Percentiles rank a stretch among this genome's conserved stretches.
phyloP scores from a whole-genome alignment of 331 rosid genomes.

The Rosa hybrid region DNA sequence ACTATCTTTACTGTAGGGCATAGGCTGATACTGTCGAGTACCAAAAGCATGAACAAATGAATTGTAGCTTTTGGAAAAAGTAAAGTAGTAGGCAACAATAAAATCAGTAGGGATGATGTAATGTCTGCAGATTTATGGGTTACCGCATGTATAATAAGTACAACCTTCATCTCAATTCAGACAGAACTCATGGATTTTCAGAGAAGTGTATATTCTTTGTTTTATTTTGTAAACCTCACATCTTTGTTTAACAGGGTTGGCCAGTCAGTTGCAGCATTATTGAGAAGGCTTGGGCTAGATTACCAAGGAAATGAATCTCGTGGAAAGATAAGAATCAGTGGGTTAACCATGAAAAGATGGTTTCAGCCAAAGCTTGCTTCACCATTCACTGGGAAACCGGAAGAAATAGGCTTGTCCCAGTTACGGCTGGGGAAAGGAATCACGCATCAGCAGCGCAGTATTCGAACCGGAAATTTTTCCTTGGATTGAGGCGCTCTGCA shows the following conservation, averaged over 20 bases:
- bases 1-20: neutral
- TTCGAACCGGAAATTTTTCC: constrained; percentile 67
- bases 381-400: constrained; percentile 64
- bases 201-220: neutral
- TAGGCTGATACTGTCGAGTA: neutral
- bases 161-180: neutral
- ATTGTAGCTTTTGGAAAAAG: neutral
- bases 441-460: constrained; percentile 73
- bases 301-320: constrained; percentile 73
- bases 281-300: constrained; percentile 78
- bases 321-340: constrained; percentile 78
- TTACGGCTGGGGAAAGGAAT: constrained; percentile 72
- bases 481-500: constrained; percentile 43
- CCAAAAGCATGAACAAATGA: neutral
- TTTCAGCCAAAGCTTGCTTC: constrained; percentile 72
- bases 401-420: constrained; percentile 54
- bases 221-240: neutral
- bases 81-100: neutral
- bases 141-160: neutral
- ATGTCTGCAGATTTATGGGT: neutral
- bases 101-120: neutral
- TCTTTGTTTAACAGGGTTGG: constrained; percentile 65
- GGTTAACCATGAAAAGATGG: constrained; percentile 70
- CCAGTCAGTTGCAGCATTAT: constrained; percentile 68
- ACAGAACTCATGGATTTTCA: neutral